Evolutionary conservation across 176 grass and related monocot species (phyloP).

Genomic region (Alloteropsis semialata): DNA sequence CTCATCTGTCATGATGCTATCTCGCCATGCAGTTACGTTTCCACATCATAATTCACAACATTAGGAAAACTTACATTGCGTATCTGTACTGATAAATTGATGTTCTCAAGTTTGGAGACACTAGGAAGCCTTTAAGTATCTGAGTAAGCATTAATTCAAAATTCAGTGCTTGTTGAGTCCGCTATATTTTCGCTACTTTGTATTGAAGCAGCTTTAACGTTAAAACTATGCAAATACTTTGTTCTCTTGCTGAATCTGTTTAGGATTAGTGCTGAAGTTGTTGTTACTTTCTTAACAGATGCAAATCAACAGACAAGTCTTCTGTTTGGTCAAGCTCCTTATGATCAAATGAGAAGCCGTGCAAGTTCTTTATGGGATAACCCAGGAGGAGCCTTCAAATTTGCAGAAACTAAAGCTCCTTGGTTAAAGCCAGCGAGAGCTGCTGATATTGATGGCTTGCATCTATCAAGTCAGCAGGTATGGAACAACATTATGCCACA

Average conservation of each 20-base stretch:
- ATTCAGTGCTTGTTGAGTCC: background rate
- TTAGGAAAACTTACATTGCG: background rate
- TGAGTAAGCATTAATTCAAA: background rate
- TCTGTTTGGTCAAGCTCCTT: conserved; percentile 61
- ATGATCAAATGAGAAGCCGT: conserved; percentile 49
- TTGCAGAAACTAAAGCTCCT: conserved; percentile 53
- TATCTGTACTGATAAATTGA: conserved; percentile 1
- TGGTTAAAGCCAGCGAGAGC: conserved; percentile 52
- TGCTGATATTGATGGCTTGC: conserved; percentile 30
- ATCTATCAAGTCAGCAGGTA: conserved; percentile 38
- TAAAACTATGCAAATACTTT: conserved; percentile 4
- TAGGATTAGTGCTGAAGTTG: conserved; percentile 18
- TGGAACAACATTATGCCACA: conserved; percentile 34
- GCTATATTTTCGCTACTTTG: background rate
- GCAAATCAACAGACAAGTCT: conserved; percentile 56
- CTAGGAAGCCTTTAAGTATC: background rate
- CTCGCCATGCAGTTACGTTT: background rate
- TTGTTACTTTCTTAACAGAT: conserved; percentile 46
- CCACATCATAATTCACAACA: background rate
- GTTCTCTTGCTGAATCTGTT: conserved; percentile 21
- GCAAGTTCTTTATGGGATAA: conserved; percentile 58
- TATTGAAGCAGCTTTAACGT: background rate
- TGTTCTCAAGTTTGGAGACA: background rate
- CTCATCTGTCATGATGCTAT: background rate
- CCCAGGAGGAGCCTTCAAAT: conserved; percentile 52